These are phyloP conservation scores for Porogramme epimiltina DNA, from an alignment of 1,284 basidiomycete genomes.

Conservation along the genomic window DNA sequence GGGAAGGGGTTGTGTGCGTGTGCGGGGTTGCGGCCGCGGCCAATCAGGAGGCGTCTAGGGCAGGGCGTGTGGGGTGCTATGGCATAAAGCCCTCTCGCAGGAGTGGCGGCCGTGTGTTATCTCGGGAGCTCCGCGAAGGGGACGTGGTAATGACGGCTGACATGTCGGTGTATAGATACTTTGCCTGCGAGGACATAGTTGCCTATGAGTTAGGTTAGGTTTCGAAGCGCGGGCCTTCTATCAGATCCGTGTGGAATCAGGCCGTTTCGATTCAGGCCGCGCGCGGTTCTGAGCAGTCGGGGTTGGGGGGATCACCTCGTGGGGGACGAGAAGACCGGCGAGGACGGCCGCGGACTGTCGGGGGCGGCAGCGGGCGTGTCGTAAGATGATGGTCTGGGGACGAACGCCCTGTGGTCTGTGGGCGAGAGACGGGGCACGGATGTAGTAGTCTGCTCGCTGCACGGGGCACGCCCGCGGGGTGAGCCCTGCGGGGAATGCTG, in stretches of 20 bases:
- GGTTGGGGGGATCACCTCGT: slow-evolving; percentile 29
- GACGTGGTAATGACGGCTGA: slow-evolving; percentile 1
- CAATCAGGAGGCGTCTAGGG: slow-evolving; percentile 20
- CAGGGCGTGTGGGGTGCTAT: slow-evolving; percentile 16
- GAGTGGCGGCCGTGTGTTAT: slow-evolving; percentile 13
- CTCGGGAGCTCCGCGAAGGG: slow-evolving; percentile 22
- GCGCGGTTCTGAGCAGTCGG: slow-evolving; percentile 15
- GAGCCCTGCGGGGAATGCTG: no score
- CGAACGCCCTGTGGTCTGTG: no score
- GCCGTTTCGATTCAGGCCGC: slow-evolving; percentile 13
- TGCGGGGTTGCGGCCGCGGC: background rate
- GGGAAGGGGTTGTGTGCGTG: background rate
- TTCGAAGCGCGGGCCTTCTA: slow-evolving; percentile 22
- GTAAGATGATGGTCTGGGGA: no score
- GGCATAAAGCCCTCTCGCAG: slow-evolving; percentile 20
- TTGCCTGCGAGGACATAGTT: slow-evolving; percentile 10
- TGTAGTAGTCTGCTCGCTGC: no score
- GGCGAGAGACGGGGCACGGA: no score
- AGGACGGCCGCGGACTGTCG: slow-evolving; percentile 21
- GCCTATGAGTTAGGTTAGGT: slow-evolving; percentile 14
- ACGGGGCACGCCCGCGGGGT: no score
- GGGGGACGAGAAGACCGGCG: slow-evolving; percentile 19
- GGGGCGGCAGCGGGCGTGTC: slow-evolving; percentile 2
- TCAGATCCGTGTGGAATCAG: slow-evolving; percentile 23
- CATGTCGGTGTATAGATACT: slow-evolving; percentile 18